These are phyloP conservation scores for Cordyceps javanica DNA, from an alignment of 2,329 filamentous ascomycete genomes.

Conservation along the genomic window DNA sequence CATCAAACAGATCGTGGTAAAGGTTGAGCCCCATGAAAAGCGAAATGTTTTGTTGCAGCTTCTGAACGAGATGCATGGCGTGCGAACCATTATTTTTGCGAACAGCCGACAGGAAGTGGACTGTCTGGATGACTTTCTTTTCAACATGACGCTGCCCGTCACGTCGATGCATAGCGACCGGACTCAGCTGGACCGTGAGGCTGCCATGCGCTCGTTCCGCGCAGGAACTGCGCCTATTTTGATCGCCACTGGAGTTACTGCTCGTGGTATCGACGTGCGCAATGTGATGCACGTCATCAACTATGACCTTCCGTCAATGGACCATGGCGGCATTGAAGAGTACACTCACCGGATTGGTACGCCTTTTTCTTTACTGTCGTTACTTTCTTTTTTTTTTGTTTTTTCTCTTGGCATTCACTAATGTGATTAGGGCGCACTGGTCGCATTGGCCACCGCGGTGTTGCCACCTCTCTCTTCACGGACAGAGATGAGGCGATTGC, in stretches of 20 bases:
- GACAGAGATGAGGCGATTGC: conserved; percentile 69
- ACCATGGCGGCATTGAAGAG: conserved; percentile 84
- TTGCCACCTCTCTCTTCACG: conserved; percentile 86
- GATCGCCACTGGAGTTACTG: conserved; percentile 78
- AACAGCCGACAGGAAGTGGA: conserved; percentile 76
- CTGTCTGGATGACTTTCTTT: conserved; percentile 80
- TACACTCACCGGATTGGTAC: conserved; percentile 91
- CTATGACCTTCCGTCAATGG: conserved; percentile 70
- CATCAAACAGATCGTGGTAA: conserved; percentile 72
- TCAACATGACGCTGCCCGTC: conserved; percentile 69
- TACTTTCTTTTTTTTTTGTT: neutral
- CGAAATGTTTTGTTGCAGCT: conserved; percentile 65
- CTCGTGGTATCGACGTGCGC: conserved; percentile 81
- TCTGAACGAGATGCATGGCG: conserved; percentile 61
- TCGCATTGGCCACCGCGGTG: conserved; percentile 80
- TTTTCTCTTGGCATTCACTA: conserved; percentile 1
- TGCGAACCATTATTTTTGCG: conserved; percentile 83
- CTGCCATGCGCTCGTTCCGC: conserved; percentile 81
- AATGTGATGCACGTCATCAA: conserved; percentile 92
- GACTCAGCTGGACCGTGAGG: conserved; percentile 86
- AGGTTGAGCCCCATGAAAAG: conserved; percentile 61
- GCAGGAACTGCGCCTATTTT: conserved; percentile 69
- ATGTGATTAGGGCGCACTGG: conserved; percentile 68
- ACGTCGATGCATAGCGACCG: conserved; percentile 86
- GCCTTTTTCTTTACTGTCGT: conserved; percentile 20